Evolutionary conservation across 495 filamentous ascomycete genomes (phyloP).

Genomic region (Trichoderma gamsii): DNA sequence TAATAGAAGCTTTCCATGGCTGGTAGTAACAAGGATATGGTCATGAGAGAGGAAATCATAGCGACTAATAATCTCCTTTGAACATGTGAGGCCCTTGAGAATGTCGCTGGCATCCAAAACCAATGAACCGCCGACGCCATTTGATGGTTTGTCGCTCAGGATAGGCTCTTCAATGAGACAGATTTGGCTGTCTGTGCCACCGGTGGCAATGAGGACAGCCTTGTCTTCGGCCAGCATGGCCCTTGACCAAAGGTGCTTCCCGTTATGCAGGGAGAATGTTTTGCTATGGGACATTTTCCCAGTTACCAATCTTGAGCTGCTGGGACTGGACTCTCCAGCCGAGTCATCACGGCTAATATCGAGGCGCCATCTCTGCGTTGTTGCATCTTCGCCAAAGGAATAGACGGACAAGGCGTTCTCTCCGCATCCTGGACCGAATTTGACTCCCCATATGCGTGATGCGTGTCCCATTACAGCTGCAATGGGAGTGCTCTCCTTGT

Average conservation of each 20-base stretch:
- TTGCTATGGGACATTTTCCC: constrained; percentile 44
- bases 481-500: constrained; percentile 31
- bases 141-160: too few species aligned
- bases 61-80: constrained; percentile 49
- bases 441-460: constrained; percentile 84
- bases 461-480: constrained; percentile 75
- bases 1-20: constrained; percentile 54
- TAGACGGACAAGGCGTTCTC: constrained; percentile 41
- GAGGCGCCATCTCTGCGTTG: constrained; percentile 63
- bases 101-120: constrained; percentile 1
- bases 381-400: constrained; percentile 76
- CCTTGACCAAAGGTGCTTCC: constrained; percentile 89
- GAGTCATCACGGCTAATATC: constrained; percentile 24
- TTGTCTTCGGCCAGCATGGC: constrained; percentile 36
- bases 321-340: constrained; percentile 2
- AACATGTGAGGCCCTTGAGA: background rate
- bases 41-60: constrained; percentile 59
- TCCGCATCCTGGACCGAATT: constrained; percentile 18
- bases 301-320: background rate
- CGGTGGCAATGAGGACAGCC: constrained; percentile 56
- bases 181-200: constrained; percentile 75
- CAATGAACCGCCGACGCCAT: background rate
- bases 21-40: constrained; percentile 53
- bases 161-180: constrained; percentile 26
- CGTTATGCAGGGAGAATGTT: constrained; percentile 58